Base-by-base conservation (phyloP, 75 land plant species). In the Larix kaempferi region DNA sequence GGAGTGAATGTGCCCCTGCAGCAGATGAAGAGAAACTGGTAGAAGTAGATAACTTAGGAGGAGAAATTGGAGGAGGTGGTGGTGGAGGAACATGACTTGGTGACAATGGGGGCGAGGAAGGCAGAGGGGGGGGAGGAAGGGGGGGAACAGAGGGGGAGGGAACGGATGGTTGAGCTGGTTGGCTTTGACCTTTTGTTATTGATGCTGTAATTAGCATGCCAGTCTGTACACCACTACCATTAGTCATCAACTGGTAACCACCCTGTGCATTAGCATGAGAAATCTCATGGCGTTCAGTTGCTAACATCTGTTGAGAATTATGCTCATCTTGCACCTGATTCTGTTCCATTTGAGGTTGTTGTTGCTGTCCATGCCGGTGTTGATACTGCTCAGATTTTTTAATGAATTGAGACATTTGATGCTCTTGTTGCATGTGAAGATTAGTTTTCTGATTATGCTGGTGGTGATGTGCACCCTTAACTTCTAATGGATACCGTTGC, bases 101-200 rank as follows among this genome's bases (percentile, higher is more conserved):
- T 0, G 62, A 41, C 27, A 11, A n/a, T 13, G 74, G 78, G 0
- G 75, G 81, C 6, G 74, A 80, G 26, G 39, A 16, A 17, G 84
- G 87, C 3, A 78, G 44, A 49, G 84, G 87, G n/a, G 81, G 81
- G 1, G 78, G 87, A 15, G 87, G 84, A 29, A 82, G 80, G 37
- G 81, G 35, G 13, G 84, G 87, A 57, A 78, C 71, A 2, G 87
- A 84, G 52, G 87, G 87, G 15, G 2, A 41, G 4, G 16, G 22
- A 74, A 25, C 29, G 72, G 12, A 55, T 5, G 10, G 13, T 63
- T 56, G 84, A 15, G 81, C 56, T 29, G 15, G 54, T 58, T 73
- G 61, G 52, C 25, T 63, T 39, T 63, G 74, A 58, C 60, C 23
- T 49, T 73, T 54, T 25, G 75, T 54, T 22, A 73, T 49, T 25